Base-by-base conservation (phyloP, 805 yeast genomes). In the Candida jianshihensis region DNA sequence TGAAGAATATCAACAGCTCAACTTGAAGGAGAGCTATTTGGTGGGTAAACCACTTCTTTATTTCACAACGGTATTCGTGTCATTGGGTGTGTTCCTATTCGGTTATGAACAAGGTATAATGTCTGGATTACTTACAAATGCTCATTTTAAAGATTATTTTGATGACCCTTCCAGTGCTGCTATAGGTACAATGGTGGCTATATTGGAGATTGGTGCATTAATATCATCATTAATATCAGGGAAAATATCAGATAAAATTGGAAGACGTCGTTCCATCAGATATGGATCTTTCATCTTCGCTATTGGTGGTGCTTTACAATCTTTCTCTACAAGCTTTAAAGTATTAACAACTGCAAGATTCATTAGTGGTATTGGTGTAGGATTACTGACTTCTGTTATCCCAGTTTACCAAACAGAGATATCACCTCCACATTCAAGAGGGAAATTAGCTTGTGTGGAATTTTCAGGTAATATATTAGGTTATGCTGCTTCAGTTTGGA, bases 71-170 rank as follows among this genome's bases (percentile, higher is more conserved):
- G 42, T 48, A 17, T 51, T 53, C 27, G 57, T 53, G 12, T 48
- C 54, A 14, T 41, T 47, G 3, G 57, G 55, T 5, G 57, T 53
- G 4, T 78, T 83, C 36, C 64, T 83, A 18, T 83, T 83, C 48
- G 92, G 92, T 3, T 83, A 80, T 56, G 89, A 81, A 54, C 88
- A 88, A 60, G 96, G 96, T 39, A 95, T 87, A 33, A 85, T 89
- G 75, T 78, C 88, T 32, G 95, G 96, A 3, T 76, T 89, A 31
- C 64, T 89, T 36, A 82, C 92, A 2, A 87, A 83, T 34, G 70
- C 68, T 8, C 71, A 81, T 38, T 88, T 88, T 59, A 72, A 72
- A 42, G 64, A 63, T 16, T 85, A 80, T 58, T 88, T 85, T 59
- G 54, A 78, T 46, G 52, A 83, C 32, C 97, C 97, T 2, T 63